These are phyloP conservation scores for Hyaloscypha hepaticicola DNA, from an alignment of 495 filamentous ascomycete species.

Conservation along the genomic window DNA sequence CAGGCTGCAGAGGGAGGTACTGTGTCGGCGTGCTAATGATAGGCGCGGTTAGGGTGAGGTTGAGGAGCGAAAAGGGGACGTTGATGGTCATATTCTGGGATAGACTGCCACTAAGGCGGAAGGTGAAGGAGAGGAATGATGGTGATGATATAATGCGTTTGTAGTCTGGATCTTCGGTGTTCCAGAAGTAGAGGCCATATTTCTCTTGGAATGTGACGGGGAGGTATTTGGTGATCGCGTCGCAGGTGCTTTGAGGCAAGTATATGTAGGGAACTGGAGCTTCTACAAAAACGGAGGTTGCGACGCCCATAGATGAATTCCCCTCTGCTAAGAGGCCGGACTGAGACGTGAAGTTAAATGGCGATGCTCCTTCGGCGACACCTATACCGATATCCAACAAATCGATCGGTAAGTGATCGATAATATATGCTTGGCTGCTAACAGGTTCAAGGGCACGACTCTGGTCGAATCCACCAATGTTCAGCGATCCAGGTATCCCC, in stretches of 20 bases:
- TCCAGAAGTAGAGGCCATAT: slow-evolving; percentile 45
- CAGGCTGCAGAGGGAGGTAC: slow-evolving; percentile 54
- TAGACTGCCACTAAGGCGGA: slow-evolving; percentile 31
- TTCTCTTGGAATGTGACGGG: slow-evolving; percentile 39
- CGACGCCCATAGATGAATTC: slow-evolving; percentile 34
- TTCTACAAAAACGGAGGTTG: slow-evolving; percentile 32
- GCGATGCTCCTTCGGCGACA: slow-evolving; percentile 37
- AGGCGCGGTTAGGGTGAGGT: slow-evolving; percentile 45
- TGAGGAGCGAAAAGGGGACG: slow-evolving; percentile 48
- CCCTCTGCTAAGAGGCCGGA: slow-evolving; percentile 39
- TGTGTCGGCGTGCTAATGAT: slow-evolving; percentile 41
- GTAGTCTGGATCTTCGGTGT: slow-evolving; percentile 36
- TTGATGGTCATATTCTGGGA: slow-evolving; percentile 45
- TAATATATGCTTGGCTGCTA: slow-evolving; percentile 17
- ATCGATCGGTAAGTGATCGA: slow-evolving; percentile 16
- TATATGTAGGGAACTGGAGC: slow-evolving; percentile 44
- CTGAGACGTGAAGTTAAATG: slow-evolving; percentile 35
- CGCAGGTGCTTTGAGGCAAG: slow-evolving; percentile 45
- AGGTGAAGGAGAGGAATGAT: slow-evolving; percentile 46
- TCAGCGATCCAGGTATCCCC: slow-evolving; percentile 42
- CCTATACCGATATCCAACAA: slow-evolving; percentile 41
- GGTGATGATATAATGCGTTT: slow-evolving; percentile 38
- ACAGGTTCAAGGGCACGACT: too few species aligned
- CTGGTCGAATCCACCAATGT: slow-evolving; percentile 46
- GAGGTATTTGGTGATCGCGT: slow-evolving; percentile 41